Evolutionary conservation across 495 filamentous ascomycete genomes (phyloP).

Genomic region (Astrothelium macrocarpum): DNA sequence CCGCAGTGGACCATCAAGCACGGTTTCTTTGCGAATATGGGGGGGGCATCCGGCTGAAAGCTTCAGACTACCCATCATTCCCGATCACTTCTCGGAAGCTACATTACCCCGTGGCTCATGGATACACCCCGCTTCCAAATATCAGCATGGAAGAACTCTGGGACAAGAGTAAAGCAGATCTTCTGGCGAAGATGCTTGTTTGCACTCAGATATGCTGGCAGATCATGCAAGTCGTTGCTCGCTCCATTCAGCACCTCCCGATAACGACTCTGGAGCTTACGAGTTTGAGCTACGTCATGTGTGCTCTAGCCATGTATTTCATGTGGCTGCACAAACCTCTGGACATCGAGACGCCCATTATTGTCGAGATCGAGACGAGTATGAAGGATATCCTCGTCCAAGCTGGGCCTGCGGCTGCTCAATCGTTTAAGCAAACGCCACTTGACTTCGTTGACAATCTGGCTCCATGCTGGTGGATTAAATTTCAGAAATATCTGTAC

Average conservation of each 20-base stretch:
- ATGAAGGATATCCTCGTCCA: neutral
- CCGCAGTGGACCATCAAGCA: slow-evolving; percentile 30
- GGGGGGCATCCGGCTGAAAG: slow-evolving; percentile 30
- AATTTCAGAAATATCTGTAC: neutral
- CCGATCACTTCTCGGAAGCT: slow-evolving; percentile 32
- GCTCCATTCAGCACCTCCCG: slow-evolving; percentile 20
- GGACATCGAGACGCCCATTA: slow-evolving; percentile 13
- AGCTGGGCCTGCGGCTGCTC: neutral
- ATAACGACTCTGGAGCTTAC: slow-evolving; percentile 32
- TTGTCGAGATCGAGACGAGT: slow-evolving; percentile 3
- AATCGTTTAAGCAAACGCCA: neutral
- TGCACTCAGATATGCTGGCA: slow-evolving; percentile 5
- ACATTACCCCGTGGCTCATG: slow-evolving; percentile 24
- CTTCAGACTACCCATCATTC: slow-evolving; percentile 21
- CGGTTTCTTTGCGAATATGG: slow-evolving; percentile 35
- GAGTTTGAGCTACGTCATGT: slow-evolving; percentile 30
- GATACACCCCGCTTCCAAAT: slow-evolving; percentile 12
- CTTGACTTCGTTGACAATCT: slow-evolving; percentile 7
- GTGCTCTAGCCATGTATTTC: slow-evolving; percentile 31
- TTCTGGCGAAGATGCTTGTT: slow-evolving; percentile 15
- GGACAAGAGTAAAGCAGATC: slow-evolving; percentile 29
- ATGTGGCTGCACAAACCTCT: slow-evolving; percentile 36
- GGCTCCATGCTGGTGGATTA: slow-evolving; percentile 1
- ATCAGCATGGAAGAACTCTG: slow-evolving; percentile 24
- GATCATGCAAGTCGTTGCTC: slow-evolving; percentile 13